Percentiles rank a stretch among this genome's conserved stretches.
Evolutionary conservation across 2,329 filamentous ascomycete genomes (phyloP).

Genomic region (Penicillium sp.): DNA sequence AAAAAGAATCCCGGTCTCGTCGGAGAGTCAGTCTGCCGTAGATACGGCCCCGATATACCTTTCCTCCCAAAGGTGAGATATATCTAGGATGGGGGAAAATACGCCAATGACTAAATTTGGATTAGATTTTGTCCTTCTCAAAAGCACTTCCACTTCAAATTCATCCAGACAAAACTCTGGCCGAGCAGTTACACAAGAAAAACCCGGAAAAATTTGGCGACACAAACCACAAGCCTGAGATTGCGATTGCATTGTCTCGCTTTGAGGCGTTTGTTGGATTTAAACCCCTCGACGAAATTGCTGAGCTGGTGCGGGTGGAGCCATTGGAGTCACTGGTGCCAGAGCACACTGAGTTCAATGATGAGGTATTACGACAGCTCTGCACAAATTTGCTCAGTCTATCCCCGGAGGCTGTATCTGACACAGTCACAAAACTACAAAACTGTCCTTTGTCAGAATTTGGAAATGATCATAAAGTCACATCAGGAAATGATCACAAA

Average conservation of each 20-base stretch:
- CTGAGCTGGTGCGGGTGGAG: conserved; percentile 54
- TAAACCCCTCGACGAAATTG: conserved; percentile 61
- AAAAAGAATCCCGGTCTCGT: conserved; percentile 62
- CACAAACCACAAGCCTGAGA: conserved; percentile 74
- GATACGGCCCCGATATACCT: conserved; percentile 64
- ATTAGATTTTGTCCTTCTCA: conserved; percentile 64
- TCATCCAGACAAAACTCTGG: conserved; percentile 67
- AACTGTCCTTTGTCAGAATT: conserved; percentile 48
- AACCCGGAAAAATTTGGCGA: conserved; percentile 67
- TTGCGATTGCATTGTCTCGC: conserved; percentile 65
- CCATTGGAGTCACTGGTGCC: conserved; percentile 55
- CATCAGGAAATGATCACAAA: conserved; percentile 53
- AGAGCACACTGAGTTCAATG: conserved; percentile 48
- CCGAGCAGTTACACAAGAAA: conserved; percentile 60
- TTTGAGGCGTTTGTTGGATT: conserved; percentile 74
- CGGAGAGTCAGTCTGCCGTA: conserved; percentile 58
- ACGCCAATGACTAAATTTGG: background rate
- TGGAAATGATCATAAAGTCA: conserved; percentile 56
- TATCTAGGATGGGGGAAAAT: too few relatives aligned
- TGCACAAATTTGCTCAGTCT: conserved; percentile 53
- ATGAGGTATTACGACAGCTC: conserved; percentile 56
- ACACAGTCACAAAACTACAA: conserved; percentile 53
- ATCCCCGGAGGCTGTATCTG: conserved; percentile 52
- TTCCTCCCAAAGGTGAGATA: conserved; percentile 68
- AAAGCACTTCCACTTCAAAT: conserved; percentile 72